Evolutionary conservation across 1,284 basidiomycete species (phyloP), one percentile per base, ranked within the genome.

Genomic region (Xerocomus nothofagi): DNA sequence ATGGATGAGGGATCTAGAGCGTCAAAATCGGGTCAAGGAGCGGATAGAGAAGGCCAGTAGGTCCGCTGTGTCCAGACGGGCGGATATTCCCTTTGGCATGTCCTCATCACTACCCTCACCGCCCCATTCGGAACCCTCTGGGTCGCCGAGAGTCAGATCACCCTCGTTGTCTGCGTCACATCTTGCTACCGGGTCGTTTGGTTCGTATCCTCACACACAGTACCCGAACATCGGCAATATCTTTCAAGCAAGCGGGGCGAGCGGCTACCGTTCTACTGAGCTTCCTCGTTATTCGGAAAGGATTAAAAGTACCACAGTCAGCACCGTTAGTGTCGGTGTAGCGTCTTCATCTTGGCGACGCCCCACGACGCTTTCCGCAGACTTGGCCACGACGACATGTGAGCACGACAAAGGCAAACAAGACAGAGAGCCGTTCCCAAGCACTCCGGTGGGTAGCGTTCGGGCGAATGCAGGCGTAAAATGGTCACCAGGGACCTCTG

Each of bases 1-100:
- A 6, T 84, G 81, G 81, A 68, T 71, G 58, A 71, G 70, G 9
- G 81, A 81, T 59, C 56, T 82, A 26, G 66, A 71, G 32, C 71
- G 79, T 6, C 78, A 78, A 57, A 59, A 57, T 18, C 58, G 57
- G 23, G 53, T 57, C 26, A 53, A 52, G 34, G 50, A 50, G 12
- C 45, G 27, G 38, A 41, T 40, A 31, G 51, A 42, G 20, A 59
- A 42, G 29, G 48, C 27, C 20, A 21, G 26, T 14, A 50, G 14
- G 33, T 26, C 40, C 29, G 21, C 12, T n/a, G 14, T 8, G 18
- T 34, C 37, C 12, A 43, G 29, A 49, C 48, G 37, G 24, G 14
- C 23, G 20, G 21, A 40, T 17, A 24, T 32, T 9, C 11, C 11
- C 2, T 21, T 24, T 9, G 27, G 29, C 17, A 20, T 34, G 4